Percentiles rank a stretch among this genome's conserved stretches.
These are phyloP conservation scores for Carex littledalei DNA, from an alignment of 176 grass and related monocot species.

Conservation along the genomic window DNA sequence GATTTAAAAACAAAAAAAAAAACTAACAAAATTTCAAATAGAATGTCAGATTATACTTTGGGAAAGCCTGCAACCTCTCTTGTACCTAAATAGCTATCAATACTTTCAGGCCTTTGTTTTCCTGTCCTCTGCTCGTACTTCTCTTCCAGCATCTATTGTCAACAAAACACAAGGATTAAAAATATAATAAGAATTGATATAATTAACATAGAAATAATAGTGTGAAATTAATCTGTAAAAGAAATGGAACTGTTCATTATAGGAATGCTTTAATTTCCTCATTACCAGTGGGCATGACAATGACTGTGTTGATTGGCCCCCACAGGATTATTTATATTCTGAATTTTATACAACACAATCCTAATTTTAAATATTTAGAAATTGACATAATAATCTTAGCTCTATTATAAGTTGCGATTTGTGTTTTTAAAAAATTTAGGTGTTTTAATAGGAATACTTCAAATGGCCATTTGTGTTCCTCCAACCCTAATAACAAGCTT, in stretches of 20 bases:
- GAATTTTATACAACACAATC: neutral
- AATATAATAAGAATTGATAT: neutral
- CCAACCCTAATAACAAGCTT: neutral
- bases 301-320: neutral
- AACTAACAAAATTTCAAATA: conserved; percentile 13
- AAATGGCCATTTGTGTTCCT: no score
- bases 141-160: conserved; percentile 57
- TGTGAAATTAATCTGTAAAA: neutral
- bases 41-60: conserved; percentile 33
- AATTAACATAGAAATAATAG: neutral
- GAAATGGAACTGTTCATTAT: neutral
- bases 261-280: neutral
- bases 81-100: conserved; percentile 45
- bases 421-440: no score
- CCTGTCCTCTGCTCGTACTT: conserved; percentile 72
- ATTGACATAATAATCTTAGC: no score
- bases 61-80: conserved; percentile 45
- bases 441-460: no score
- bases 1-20: neutral
- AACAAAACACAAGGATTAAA: conserved; percentile 7
- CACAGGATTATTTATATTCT: neutral
- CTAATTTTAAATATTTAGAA: no score
- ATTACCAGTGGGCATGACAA: neutral
- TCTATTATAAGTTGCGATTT: no score
- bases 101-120: conserved; percentile 57